Base-by-base conservation (phyloP, 78 protist species). In the Cavenderia fasciculata region DNA sequence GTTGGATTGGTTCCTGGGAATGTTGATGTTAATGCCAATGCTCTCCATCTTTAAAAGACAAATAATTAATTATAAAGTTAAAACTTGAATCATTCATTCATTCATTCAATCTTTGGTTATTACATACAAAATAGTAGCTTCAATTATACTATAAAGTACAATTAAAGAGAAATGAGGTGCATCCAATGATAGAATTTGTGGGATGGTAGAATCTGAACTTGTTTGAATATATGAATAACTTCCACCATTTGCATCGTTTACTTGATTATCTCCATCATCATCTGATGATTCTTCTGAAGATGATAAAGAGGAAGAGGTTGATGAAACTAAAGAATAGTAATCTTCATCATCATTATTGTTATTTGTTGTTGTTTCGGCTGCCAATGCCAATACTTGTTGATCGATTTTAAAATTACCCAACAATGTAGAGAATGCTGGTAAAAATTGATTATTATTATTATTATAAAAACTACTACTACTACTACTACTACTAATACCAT, bases 1-100 rank as follows among this genome's bases (percentile, higher is more conserved):
- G 90, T 49, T 47, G 89, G 71, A 21, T 56, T 56, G 0, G 76
- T 25, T n/a, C 90, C 77, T 38, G 90, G 90, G 36, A 57, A 68
- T 29, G 69, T 41, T 12, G 51, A 25, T 1, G 71, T 29, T 31
- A 82, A n/a, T 38, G 90, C 72, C n/a, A 79, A 11, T 25, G 88
- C 88, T 33, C 90, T 34, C 90, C 90, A 82, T n/a, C n/a, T n/a
- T n/a, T n/a, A n/a, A n/a, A n/a, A n/a, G n/a, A n/a, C n/a, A n/a
- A n/a, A n/a, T n/a, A n/a, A n/a, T n/a, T n/a, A n/a, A n/a, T n/a
- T n/a, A n/a, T n/a, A n/a, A n/a, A n/a, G n/a, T n/a, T n/a, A n/a
- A n/a, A n/a, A n/a, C n/a, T n/a, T n/a, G n/a, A n/a, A n/a, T n/a
- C n/a, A n/a, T n/a, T n/a, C n/a, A n/a, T n/a, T n/a, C n/a, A n/a